These are phyloP conservation scores for Durotheca rogersii DNA, from an alignment of 495 filamentous ascomycete species.

Conservation along the genomic window DNA sequence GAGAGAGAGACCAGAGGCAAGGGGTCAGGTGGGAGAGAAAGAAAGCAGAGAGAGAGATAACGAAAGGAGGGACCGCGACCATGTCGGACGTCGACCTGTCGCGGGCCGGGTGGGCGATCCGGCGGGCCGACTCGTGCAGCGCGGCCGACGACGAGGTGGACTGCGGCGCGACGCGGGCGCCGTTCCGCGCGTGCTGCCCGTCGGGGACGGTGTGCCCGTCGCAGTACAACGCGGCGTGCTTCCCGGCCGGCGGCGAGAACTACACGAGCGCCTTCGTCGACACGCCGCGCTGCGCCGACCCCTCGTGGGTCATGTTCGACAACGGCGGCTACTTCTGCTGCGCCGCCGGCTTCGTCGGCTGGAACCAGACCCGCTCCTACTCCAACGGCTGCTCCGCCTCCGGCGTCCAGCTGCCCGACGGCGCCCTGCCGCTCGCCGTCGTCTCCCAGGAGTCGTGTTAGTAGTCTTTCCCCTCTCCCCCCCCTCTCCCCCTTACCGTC, in stretches of 20 bases:
- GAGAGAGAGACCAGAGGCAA: too few species aligned
- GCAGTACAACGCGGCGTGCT: slow-evolving; percentile 23
- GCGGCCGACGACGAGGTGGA: slow-evolving; percentile 13
- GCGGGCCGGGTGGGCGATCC: slow-evolving; percentile 31
- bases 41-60: too few species aligned
- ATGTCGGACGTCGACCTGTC: too few species aligned
- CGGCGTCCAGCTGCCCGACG: slow-evolving; percentile 5
- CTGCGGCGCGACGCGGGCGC: slow-evolving; percentile 10
- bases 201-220: slow-evolving; percentile 14
- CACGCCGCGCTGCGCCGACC: slow-evolving; percentile 17
- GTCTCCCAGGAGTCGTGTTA: not conserved
- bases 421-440: slow-evolving; percentile 20
- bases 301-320: slow-evolving; percentile 25
- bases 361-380: slow-evolving; percentile 1
- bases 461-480: not conserved
- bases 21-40: too few species aligned
- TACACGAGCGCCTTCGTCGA: slow-evolving; percentile 16
- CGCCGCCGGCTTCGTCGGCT: slow-evolving; percentile 17
- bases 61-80: too few species aligned
- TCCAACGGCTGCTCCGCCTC: slow-evolving; percentile 19
- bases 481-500: too few species aligned
- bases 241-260: slow-evolving; percentile 10
- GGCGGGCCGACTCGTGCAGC: slow-evolving; percentile 9
- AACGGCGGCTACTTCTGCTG: slow-evolving; percentile 25
- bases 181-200: slow-evolving; percentile 22